These are phyloP conservation scores for Postia placenta DNA, from an alignment of 768 basidiomycete species.

Conservation along the genomic window DNA sequence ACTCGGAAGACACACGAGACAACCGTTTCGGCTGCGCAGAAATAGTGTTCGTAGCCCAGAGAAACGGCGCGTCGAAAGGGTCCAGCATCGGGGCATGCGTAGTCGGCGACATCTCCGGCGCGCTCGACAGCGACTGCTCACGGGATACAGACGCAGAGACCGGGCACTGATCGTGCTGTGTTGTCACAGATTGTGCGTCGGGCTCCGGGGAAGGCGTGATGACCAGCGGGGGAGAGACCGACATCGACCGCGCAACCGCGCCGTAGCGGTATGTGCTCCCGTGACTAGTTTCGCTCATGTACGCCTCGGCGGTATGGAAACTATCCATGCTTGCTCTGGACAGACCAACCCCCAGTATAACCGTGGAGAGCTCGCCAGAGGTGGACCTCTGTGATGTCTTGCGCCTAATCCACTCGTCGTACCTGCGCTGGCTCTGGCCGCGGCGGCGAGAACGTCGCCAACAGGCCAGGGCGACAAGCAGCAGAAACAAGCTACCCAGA, in stretches of 20 bases:
- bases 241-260: background rate
- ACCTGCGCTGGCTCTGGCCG: background rate
- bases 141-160: background rate
- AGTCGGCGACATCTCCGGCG: background rate
- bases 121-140: background rate
- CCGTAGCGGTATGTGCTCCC: background rate
- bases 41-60: no score
- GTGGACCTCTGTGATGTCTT: background rate
- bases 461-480: background rate
- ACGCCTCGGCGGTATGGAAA: background rate
- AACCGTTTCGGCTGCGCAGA: no score
- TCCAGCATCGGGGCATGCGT: background rate
- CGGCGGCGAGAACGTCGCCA: background rate
- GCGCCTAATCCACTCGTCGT: background rate
- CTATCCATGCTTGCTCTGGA: background rate
- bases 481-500: background rate
- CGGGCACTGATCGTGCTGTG: background rate
- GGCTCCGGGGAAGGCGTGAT: background rate
- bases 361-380: background rate
- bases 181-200: background rate
- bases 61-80: background rate
- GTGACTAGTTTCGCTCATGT: background rate
- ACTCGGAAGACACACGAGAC: no score
- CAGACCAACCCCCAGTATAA: background rate
- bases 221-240: background rate